phyloP scores from a whole-genome alignment of 371 early-diverging fungal genomes.

The Mucor velutinosus region DNA sequence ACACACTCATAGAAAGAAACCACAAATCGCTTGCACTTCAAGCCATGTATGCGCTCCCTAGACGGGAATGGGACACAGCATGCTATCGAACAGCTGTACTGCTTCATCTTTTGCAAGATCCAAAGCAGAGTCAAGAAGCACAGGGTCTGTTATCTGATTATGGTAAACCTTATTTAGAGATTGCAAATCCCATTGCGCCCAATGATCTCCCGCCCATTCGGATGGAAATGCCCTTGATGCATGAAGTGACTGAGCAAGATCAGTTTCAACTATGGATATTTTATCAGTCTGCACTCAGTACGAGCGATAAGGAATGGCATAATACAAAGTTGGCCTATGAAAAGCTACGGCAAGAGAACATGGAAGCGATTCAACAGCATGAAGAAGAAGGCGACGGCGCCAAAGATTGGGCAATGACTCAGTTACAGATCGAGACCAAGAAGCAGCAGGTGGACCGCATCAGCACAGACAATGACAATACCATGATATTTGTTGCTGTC shows the following conservation, averaged over 20 bases:
- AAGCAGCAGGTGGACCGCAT: conserved; percentile 16
- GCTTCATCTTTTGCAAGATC: conserved; percentile 40
- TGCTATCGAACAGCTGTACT: conserved; percentile 38
- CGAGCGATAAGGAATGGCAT: conserved; percentile 29
- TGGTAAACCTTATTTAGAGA: conserved; percentile 40
- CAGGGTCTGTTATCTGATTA: conserved; percentile 38
- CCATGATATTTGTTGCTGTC: conserved; percentile 36
- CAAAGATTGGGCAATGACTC: conserved; percentile 28
- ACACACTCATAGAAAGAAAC: conserved; percentile 23
- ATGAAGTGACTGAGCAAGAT: conserved; percentile 34
- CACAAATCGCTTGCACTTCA: conserved; percentile 30
- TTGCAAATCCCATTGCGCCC: conserved; percentile 37
- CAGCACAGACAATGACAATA: conserved; percentile 38
- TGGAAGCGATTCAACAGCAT: background rate
- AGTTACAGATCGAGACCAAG: conserved; percentile 14
- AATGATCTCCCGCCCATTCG: conserved; percentile 29
- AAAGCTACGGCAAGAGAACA: conserved; percentile 6
- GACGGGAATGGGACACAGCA: conserved; percentile 35
- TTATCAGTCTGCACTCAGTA: conserved; percentile 31
- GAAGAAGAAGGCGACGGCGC: conserved; percentile 8
- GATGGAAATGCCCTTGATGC: conserved; percentile 40
- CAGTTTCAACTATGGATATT: conserved; percentile 37
- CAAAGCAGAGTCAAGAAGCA: conserved; percentile 36
- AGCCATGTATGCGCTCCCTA: conserved; percentile 41
- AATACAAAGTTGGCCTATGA: conserved; percentile 28